Base-by-base conservation (phyloP, 75 land plant species). In the Sequoia sempervirens region DNA sequence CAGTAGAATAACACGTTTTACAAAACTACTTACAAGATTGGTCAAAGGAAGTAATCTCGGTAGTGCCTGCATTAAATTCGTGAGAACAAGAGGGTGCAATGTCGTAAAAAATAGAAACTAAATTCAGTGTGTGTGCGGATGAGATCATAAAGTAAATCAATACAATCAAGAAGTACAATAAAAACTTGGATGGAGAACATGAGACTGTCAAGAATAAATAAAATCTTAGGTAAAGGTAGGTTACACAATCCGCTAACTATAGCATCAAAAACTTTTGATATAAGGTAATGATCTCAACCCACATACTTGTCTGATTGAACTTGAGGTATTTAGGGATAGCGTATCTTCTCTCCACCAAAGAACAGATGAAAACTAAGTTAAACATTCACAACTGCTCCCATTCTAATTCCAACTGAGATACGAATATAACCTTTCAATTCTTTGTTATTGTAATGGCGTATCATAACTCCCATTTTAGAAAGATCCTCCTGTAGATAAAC, bases 401-500 rank as follows among this genome's bases (percentile, higher is more conserved):
- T n/a, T n/a, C n/a, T n/a, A 32, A 70, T 97, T 38, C 99, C 99
- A 20, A 94, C 98, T 45, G 99, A 93, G 4, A 97, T 90, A 17
- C 98, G 92, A 82, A 97, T 91, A 83, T 91, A 97, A 32, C 96
- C 93, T 37, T 72, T 89, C 41, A 96, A 80, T 56, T 97, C 99
- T 85, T 94, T 93, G 47, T 94, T 97, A 75, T 89, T 87, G 83
- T 97, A 97, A 84, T 97, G 98, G 32, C 98, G 96, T 72, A 97
- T 94, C 96, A 96, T 96, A 50, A 97, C 94, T 17, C 98, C 99
- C 92, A 88, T 89, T 81, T 84, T 80, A 36, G 95, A 90, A 56
- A 97, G 93, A 32, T 91, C 96, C 43, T 95, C 95, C 99, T 96
- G 91, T 20, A 93, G 72, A 53, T 12, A 83, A 36, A 37, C 36